phyloP scores from a whole-genome alignment of 2,329 filamentous ascomycete genomes.

The Ceratocystis eucalypticola region DNA sequence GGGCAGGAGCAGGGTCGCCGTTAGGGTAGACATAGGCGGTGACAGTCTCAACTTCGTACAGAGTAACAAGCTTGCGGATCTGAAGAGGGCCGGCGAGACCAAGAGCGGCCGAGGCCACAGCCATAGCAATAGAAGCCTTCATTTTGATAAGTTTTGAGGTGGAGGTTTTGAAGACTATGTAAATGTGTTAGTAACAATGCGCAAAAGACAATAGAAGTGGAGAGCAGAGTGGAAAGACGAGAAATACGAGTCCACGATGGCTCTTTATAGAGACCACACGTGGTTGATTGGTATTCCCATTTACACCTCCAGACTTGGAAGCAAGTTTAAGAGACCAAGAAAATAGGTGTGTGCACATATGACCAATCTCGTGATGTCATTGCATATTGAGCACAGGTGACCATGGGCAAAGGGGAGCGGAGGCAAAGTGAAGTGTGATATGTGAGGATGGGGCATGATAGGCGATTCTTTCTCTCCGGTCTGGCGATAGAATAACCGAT shows the following conservation, averaged over 20 bases:
- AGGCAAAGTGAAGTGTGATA: background rate
- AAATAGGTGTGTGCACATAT: background rate
- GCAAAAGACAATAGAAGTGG: background rate
- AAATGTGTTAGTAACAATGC: background rate
- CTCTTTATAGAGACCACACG: too few species aligned
- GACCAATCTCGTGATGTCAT: background rate
- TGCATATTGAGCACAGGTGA: background rate
- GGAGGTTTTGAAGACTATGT: background rate
- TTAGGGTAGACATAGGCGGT: conserved; percentile 25
- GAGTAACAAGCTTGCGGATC: conserved; percentile 30
- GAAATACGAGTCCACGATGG: background rate
- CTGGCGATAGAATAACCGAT: background rate
- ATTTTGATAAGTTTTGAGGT: conserved; percentile 28
- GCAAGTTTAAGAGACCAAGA: background rate
- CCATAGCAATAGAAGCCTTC: conserved; percentile 37
- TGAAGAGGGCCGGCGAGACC: conserved; percentile 33
- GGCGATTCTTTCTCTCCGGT: background rate
- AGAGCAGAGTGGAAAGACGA: background rate
- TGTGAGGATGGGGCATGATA: background rate
- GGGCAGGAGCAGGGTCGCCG: conserved; percentile 20
- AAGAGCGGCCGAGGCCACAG: conserved; percentile 34
- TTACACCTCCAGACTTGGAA: background rate
- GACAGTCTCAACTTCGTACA: conserved; percentile 32
- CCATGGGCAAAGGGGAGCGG: too few species aligned
- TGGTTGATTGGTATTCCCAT: too few species aligned